phyloP scores from a whole-genome alignment of 306 rosid species.

The Abrus precatorius region DNA sequence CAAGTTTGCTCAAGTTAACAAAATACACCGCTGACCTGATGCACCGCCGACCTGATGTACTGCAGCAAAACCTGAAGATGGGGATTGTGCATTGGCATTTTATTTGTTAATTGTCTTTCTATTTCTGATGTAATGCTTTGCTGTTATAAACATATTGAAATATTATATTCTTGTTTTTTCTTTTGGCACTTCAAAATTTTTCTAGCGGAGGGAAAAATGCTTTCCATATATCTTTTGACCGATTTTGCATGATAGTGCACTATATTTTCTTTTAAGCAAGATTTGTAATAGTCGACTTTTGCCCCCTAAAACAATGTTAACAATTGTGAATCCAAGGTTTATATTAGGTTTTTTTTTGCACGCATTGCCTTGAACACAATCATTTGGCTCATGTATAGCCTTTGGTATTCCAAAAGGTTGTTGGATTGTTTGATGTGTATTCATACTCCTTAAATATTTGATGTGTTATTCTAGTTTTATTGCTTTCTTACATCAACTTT shows the following conservation, averaged over 20 bases:
- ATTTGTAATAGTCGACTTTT: neutral
- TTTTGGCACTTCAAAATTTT: neutral
- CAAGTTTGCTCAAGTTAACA: neutral
- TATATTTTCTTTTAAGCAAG: neutral
- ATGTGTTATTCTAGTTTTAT: neutral
- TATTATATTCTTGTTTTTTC: neutral
- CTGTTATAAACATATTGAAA: neutral
- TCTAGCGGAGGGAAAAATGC: neutral
- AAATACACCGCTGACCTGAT: neutral
- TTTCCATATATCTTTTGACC: neutral
- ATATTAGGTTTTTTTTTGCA: neutral
- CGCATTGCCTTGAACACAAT: neutral
- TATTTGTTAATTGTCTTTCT: slow-evolving; percentile 1
- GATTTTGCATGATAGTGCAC: neutral
- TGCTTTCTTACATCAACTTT: neutral
- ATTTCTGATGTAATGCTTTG: neutral
- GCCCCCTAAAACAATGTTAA: neutral
- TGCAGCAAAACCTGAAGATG: neutral
- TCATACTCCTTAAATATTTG: neutral
- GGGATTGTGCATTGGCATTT: slow-evolving; percentile 25
- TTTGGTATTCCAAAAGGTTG: neutral
- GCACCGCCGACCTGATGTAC: neutral
- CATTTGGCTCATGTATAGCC: neutral
- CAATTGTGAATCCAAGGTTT: slow-evolving; percentile 16
- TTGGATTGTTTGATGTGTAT: slow-evolving; percentile 12